phyloP scores from a whole-genome alignment of 2,329 filamentous ascomycete genomes.

The Epichloe baconii region DNA sequence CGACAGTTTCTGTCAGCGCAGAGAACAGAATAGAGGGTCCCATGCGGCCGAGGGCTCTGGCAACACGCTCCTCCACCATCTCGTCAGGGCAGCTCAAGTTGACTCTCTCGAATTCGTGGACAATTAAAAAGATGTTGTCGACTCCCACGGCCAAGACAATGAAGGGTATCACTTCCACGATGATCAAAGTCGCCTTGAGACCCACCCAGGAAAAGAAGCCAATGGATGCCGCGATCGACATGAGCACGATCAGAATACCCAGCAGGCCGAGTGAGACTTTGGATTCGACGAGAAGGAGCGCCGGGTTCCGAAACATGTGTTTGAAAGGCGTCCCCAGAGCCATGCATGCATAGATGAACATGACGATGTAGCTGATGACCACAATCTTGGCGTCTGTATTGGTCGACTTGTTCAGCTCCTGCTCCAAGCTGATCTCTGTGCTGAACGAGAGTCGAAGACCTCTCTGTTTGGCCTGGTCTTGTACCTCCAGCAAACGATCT shows the following conservation, averaged over 20 bases:
- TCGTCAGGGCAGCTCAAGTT: constrained; percentile 87
- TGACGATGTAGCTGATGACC: constrained; percentile 91
- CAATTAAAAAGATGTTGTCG: constrained; percentile 97
- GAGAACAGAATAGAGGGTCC: constrained; percentile 93
- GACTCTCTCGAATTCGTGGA: constrained; percentile 93
- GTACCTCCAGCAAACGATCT: constrained; percentile 59
- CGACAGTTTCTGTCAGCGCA: constrained; percentile 84
- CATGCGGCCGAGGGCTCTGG: constrained; percentile 85
- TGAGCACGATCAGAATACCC: constrained; percentile 88
- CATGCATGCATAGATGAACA: constrained; percentile 95
- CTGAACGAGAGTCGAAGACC: constrained; percentile 86
- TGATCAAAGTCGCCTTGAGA: constrained; percentile 91
- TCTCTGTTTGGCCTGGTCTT: constrained; percentile 62
- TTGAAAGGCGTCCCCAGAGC: constrained; percentile 76
- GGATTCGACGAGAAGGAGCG: constrained; percentile 79
- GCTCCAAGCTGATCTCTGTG: constrained; percentile 85
- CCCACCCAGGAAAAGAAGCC: constrained; percentile 86
- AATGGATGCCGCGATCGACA: constrained; percentile 94
- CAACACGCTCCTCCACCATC: constrained; percentile 72
- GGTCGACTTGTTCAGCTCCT: constrained; percentile 94
- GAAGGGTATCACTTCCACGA: constrained; percentile 96
- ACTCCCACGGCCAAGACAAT: constrained; percentile 92
- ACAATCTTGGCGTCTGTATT: constrained; percentile 98
- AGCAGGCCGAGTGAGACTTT: constrained; percentile 94
- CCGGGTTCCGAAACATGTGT: constrained; percentile 69